Evolutionary conservation across 345 rosid genomes (phyloP).

Genomic region (Citrus inodora): DNA sequence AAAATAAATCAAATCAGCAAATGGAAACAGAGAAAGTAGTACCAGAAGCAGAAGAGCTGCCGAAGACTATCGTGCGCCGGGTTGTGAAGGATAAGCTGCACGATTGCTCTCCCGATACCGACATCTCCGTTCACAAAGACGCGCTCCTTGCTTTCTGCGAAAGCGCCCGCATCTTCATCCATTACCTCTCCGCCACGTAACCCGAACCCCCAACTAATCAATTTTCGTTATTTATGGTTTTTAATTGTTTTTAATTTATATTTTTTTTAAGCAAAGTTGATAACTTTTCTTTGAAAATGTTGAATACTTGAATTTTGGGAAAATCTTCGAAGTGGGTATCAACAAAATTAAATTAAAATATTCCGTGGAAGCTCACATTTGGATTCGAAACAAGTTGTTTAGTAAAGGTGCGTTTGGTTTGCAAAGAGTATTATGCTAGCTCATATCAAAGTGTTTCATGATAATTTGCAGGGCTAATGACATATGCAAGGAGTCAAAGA

Average conservation of each 20-base stretch:
- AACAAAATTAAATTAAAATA: not conserved
- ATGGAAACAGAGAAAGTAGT: conserved; percentile 51
- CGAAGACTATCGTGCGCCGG: conserved; percentile 78
- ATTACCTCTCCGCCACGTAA: conserved; percentile 73
- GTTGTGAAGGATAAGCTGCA: conserved; percentile 85
- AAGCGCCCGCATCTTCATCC: conserved; percentile 73
- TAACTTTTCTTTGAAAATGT: not conserved
- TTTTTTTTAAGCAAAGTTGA: not conserved
- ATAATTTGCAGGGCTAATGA: conserved; percentile 53
- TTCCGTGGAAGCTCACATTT: not conserved
- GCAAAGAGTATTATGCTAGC: not conserved
- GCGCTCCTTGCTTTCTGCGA: conserved; percentile 66
- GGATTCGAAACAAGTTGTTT: not conserved
- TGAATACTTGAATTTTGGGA: not conserved
- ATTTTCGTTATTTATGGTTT: conserved; percentile 17
- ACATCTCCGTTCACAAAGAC: conserved; percentile 54
- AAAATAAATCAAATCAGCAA: not conserved
- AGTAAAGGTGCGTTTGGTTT: not conserved
- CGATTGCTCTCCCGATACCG: conserved; percentile 63
- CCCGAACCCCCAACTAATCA: no score
- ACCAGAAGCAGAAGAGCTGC: conserved; percentile 70
- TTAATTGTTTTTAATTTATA: not conserved
- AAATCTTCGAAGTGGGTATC: not conserved
- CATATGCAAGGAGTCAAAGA: conserved; percentile 62
- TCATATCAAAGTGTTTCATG: not conserved